Conservation (phyloP, 305 asterid genomes). For the Euphrasia arctica region DNA sequence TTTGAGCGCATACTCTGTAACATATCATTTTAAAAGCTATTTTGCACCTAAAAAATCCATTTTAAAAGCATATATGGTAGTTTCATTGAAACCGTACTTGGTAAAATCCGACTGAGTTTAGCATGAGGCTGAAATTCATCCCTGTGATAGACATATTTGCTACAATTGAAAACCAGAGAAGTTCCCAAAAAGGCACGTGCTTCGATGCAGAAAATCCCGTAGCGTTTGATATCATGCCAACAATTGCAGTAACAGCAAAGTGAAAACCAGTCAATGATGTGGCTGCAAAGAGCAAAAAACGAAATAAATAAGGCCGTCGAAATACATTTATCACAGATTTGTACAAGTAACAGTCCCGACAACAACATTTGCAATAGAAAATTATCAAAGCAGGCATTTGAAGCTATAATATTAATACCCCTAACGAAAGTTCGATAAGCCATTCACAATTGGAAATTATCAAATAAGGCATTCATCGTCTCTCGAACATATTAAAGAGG, state of each 20-base stretch:
- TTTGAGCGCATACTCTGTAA: conserved; percentile 11
- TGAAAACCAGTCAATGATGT: conserved; percentile 93
- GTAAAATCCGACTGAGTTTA: conserved; percentile 92
- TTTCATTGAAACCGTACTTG: conserved; percentile 50
- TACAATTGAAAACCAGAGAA: conserved; percentile 88
- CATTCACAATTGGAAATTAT: conserved; percentile 6
- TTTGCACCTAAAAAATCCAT: neutral
- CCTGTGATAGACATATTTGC: conserved; percentile 94
- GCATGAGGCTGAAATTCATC: conserved; percentile 96
- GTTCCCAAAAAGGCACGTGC: conserved; percentile 93
- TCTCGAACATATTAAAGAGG: neutral
- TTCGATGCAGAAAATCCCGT: conserved; percentile 75
- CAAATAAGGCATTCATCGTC: neutral
- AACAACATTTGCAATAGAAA: no score
- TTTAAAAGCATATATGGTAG: conserved; percentile 14
- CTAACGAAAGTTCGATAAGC: neutral
- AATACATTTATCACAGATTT: conserved; percentile 14
- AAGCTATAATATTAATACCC: conserved; percentile 6
- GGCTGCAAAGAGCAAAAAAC: conserved; percentile 50
- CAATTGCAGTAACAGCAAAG: conserved; percentile 88
- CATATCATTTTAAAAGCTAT: neutral
- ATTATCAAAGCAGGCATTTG: neutral
- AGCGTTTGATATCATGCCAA: conserved; percentile 86
- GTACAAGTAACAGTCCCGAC: neutral
- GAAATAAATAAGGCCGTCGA: conserved; percentile 16